Conservation (phyloP, 2,329 filamentous ascomycete genomes). For the Hymenoscyphus scutula region DNA sequence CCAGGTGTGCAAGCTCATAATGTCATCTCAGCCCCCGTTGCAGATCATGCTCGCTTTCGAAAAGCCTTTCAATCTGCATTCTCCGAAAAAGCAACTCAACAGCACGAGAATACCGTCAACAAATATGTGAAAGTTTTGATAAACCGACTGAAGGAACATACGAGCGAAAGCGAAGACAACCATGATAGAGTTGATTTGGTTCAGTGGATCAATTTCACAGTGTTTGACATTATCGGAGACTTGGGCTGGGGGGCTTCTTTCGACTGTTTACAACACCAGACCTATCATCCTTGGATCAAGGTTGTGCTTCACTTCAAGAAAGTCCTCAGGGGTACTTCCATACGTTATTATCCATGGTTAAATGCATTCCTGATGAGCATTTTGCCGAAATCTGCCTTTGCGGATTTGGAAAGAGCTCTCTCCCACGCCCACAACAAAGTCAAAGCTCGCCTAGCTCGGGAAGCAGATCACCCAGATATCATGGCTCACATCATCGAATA, state of each 20-base stretch:
- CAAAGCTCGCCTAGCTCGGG: conserved; percentile 6
- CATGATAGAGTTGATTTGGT: conserved; percentile 26
- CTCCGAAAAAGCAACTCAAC: conserved; percentile 32
- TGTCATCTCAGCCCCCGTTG: not conserved
- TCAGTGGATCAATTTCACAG: conserved; percentile 38
- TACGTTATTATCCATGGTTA: conserved; percentile 6
- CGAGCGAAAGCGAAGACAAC: not conserved
- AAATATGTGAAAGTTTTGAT: conserved; percentile 14
- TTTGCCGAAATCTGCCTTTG: conserved; percentile 3
- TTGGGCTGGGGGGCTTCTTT: conserved; percentile 44
- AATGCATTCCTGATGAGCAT: conserved; percentile 5
- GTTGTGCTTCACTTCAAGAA: not conserved
- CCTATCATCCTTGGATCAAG: conserved; percentile 29
- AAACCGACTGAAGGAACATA: conserved; percentile 6
- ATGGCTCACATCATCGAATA: conserved; percentile 13
- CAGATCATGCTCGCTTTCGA: conserved; percentile 30
- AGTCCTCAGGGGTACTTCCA: not conserved
- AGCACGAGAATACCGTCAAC: conserved; percentile 32
- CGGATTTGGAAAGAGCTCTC: conserved; percentile 4
- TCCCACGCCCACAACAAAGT: conserved; percentile 13
- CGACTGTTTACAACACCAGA: conserved; percentile 33
- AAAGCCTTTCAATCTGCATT: conserved; percentile 33
- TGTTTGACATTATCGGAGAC: conserved; percentile 43
- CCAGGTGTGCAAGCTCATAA: not conserved
- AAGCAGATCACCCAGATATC: conserved; percentile 9